Evolutionary conservation across 2,329 filamentous ascomycete genomes (phyloP).

Genomic region (Leptographium radiaticola): DNA sequence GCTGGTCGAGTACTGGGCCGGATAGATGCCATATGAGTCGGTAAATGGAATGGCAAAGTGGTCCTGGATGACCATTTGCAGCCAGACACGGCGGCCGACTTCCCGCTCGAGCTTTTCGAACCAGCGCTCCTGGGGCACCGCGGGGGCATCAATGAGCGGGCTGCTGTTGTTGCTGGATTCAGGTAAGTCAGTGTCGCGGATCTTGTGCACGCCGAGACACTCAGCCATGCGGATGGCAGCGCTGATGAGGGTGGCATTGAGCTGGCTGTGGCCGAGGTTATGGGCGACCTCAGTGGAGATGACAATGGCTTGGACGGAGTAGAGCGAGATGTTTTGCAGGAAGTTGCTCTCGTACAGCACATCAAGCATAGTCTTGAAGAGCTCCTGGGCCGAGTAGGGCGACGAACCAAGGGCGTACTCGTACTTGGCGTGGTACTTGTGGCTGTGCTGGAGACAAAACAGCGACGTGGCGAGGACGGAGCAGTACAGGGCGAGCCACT

Average conservation of each 20-base stretch:
- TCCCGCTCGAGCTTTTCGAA: constrained; percentile 15
- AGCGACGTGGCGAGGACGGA: constrained; percentile 12
- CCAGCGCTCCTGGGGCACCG: neutral
- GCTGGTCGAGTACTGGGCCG: constrained; percentile 19
- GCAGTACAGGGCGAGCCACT: constrained; percentile 17
- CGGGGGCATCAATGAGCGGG: no score
- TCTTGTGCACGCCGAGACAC: constrained; percentile 13
- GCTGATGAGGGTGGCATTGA: constrained; percentile 19
- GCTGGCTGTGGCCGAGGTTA: constrained; percentile 21
- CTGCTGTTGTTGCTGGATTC: no score
- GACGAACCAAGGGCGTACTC: neutral
- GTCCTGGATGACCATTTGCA: constrained; percentile 24
- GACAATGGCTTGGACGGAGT: constrained; percentile 22
- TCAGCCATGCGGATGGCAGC: constrained; percentile 21
- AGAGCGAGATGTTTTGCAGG: constrained; percentile 17
- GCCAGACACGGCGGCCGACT: constrained; percentile 22
- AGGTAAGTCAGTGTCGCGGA: constrained; percentile 2
- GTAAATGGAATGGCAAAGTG: constrained; percentile 23
- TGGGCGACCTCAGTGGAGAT: constrained; percentile 24
- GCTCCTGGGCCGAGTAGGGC: constrained; percentile 7
- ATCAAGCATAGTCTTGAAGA: constrained; percentile 20
- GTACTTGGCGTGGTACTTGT: constrained; percentile 5
- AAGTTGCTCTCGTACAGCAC: constrained; percentile 20
- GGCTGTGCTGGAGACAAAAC: constrained; percentile 14
- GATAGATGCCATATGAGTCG: constrained; percentile 22